Conservation (phyloP, 495 filamentous ascomycete species). For the Echria macrotheca region DNA sequence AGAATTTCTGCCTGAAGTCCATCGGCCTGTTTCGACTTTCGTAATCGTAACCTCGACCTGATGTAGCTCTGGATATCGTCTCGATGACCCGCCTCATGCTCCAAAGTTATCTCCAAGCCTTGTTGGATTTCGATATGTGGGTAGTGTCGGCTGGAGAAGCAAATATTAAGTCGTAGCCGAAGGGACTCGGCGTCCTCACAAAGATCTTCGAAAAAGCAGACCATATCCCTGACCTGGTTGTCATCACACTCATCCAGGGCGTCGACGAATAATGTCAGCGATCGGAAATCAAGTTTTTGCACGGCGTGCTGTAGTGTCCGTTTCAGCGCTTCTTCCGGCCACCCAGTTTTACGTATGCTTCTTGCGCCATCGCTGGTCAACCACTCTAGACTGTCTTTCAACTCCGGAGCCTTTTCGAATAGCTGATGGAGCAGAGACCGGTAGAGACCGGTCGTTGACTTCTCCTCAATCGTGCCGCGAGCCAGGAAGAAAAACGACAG, state of each 20-base stretch:
- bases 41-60: slow-evolving; percentile 12
- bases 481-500: slow-evolving; percentile 52
- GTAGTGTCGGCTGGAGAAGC: slow-evolving; percentile 49
- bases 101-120: slow-evolving; percentile 24
- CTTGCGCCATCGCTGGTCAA: slow-evolving; percentile 11
- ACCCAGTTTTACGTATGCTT: slow-evolving; percentile 10
- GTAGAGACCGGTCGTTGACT: slow-evolving; percentile 42
- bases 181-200: slow-evolving; percentile 10
- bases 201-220: slow-evolving; percentile 30
- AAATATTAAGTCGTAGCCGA: slow-evolving; percentile 23
- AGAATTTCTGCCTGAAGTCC: slow-evolving; percentile 27
- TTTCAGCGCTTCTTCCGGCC: slow-evolving; percentile 12
- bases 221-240: slow-evolving; percentile 26
- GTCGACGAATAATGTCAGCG: slow-evolving; percentile 30
- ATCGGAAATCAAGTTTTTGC: slow-evolving; percentile 1
- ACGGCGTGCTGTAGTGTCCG: slow-evolving; percentile 8
- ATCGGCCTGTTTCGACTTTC: slow-evolving; percentile 17
- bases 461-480: slow-evolving; percentile 40
- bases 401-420: slow-evolving; percentile 3
- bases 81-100: slow-evolving; percentile 16
- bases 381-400: slow-evolving; percentile 11
- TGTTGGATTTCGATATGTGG: slow-evolving; percentile 36
- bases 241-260: slow-evolving; percentile 38
- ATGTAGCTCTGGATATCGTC: slow-evolving; percentile 20
- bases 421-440: slow-evolving; percentile 37